phyloP scores from a whole-genome alignment of 2,329 filamentous ascomycete genomes.

The Pestalotiopsis sp. region DNA sequence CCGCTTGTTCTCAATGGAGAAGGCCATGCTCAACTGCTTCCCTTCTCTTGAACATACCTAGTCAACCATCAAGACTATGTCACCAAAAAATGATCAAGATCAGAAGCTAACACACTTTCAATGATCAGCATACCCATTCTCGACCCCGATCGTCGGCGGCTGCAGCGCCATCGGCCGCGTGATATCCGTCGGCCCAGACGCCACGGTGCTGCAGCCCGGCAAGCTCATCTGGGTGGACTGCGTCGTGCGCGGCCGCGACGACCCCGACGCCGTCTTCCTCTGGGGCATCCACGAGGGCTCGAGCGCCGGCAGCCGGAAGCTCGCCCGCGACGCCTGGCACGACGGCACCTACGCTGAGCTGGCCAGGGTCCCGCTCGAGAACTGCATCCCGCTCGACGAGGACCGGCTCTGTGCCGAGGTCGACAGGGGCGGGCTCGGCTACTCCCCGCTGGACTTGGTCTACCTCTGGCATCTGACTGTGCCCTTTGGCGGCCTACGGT shows the following conservation, averaged over 20 bases:
- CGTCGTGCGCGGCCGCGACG: constrained; percentile 37
- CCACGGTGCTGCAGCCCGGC: constrained; percentile 30
- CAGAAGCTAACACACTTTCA: too few relatives aligned
- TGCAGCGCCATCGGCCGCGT: constrained; percentile 36
- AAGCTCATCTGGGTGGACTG: constrained; percentile 38
- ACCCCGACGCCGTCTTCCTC: constrained; percentile 30
- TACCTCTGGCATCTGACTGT: constrained; percentile 40
- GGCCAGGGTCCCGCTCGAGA: constrained; percentile 38
- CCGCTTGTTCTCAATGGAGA: too few relatives aligned
- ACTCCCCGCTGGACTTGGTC: constrained; percentile 40
- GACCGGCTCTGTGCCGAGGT: constrained; percentile 23
- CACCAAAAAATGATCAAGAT: too few relatives aligned
- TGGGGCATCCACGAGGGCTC: constrained; percentile 33
- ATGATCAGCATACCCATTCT: constrained; percentile 23
- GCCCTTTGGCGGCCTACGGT: constrained; percentile 47
- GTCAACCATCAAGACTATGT: too few relatives aligned
- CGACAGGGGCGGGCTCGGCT: constrained; percentile 34
- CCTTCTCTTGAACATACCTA: too few relatives aligned
- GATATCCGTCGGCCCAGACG: constrained; percentile 34
- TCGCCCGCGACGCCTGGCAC: constrained; percentile 35
- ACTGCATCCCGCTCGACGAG: constrained; percentile 36
- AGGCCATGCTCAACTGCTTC: too few relatives aligned
- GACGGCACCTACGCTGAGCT: constrained; percentile 37
- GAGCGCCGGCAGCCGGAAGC: constrained; percentile 25
- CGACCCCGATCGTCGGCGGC: constrained; percentile 33